Conservation (phyloP, 805 yeast genomes). For the Wickerhamiella allomyrinae region DNA sequence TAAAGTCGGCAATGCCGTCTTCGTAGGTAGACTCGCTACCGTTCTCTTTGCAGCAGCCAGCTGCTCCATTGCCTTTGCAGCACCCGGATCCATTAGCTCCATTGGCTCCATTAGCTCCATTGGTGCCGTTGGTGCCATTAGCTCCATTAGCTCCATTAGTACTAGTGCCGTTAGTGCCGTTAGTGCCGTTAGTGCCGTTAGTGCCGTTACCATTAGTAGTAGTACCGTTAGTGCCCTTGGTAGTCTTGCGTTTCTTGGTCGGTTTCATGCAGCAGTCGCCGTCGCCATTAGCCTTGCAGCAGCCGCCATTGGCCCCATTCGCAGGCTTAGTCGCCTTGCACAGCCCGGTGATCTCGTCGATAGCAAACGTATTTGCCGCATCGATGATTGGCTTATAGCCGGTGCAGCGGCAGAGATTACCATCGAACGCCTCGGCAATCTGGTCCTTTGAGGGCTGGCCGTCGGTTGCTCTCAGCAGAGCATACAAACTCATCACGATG, state of each 20-base stretch:
- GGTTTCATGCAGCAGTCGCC: conserved; percentile 4
- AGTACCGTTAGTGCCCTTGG: too few relatives aligned
- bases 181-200: too few relatives aligned
- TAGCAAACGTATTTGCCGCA: conserved; percentile 31
- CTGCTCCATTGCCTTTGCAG: conserved; percentile 11
- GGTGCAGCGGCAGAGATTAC: conserved; percentile 36
- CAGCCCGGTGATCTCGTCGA: conserved; percentile 1
- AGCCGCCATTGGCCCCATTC: conserved; percentile 5
- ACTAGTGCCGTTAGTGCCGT: too few relatives aligned
- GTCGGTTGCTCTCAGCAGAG: conserved; percentile 28
- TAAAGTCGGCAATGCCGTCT: conserved; percentile 1
- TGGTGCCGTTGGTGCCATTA: too few relatives aligned
- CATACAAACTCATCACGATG: conserved; percentile 34
- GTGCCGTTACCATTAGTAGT: too few relatives aligned
- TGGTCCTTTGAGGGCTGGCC: conserved; percentile 29
- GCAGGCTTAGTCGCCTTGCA: background rate
- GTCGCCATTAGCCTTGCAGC: conserved; percentile 4
- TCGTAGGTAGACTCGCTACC: background rate
- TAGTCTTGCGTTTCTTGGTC: too few relatives aligned
- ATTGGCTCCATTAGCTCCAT: too few relatives aligned
- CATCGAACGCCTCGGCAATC: conserved; percentile 33
- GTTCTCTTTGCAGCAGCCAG: conserved; percentile 9
- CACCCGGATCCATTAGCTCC: conserved; percentile 17
- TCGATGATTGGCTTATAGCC: conserved; percentile 38
- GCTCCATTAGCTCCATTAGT: too few relatives aligned